phyloP scores from a whole-genome alignment of 2,329 filamentous ascomycete species.

The Xylariaceae sp. region DNA sequence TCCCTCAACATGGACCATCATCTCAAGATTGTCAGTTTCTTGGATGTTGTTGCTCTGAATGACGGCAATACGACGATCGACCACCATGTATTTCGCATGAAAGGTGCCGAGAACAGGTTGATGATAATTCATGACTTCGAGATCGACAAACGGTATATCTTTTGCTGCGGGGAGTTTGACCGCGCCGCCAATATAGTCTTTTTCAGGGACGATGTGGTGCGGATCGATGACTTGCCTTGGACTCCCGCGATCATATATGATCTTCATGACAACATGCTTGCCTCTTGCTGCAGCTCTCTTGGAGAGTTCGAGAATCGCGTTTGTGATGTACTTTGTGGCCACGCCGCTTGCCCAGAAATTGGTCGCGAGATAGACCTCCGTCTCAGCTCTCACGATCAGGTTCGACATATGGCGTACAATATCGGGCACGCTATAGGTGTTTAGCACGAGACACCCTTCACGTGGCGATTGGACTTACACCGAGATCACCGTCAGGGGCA shows the following conservation, averaged over 20 bases:
- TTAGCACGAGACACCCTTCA: not conserved
- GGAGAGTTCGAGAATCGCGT: conserved; percentile 67
- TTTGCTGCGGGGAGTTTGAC: conserved; percentile 58
- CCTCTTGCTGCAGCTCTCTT: conserved; percentile 56
- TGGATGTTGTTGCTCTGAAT: conserved; percentile 77
- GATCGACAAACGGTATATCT: conserved; percentile 67
- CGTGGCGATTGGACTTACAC: conserved; percentile 34
- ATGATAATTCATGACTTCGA: conserved; percentile 72
- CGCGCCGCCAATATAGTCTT: conserved; percentile 53
- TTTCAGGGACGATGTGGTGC: conserved; percentile 56
- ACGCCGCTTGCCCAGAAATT: conserved; percentile 72
- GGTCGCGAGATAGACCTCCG: conserved; percentile 70
- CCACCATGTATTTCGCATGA: conserved; percentile 73
- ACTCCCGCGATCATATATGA: conserved; percentile 71
- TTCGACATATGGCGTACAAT: conserved; percentile 73
- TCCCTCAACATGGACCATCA: conserved; percentile 74
- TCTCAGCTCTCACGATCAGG: conserved; percentile 66
- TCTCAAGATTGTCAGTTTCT: conserved; percentile 76
- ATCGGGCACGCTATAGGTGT: conserved; percentile 51
- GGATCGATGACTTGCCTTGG: conserved; percentile 62
- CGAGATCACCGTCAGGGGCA: conserved; percentile 67
- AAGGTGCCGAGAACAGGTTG: conserved; percentile 68
- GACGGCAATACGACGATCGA: conserved; percentile 67
- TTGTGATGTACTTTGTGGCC: conserved; percentile 63
- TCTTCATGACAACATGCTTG: conserved; percentile 60